A percentile compares a stretch with the other conserved stretches of the same genome.
These are phyloP conservation scores for Picea glauca DNA, from an alignment of 75 land plant species.

Conservation along the genomic window DNA sequence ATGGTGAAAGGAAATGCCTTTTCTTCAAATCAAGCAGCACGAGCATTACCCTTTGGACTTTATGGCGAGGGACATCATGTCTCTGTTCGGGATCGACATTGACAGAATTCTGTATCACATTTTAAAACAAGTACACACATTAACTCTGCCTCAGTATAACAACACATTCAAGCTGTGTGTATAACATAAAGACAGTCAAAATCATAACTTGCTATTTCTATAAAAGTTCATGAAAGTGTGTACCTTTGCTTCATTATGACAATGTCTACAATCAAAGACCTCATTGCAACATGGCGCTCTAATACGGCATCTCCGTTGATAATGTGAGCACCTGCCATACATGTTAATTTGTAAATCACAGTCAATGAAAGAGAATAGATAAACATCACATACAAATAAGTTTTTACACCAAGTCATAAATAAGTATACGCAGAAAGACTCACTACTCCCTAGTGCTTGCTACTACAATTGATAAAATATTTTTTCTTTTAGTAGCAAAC, in stretches of 20 bases:
- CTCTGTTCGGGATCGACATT: too few relatives aligned
- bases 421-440: not conserved
- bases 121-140: not conserved
- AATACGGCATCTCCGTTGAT: too few relatives aligned
- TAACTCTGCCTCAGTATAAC: not conserved
- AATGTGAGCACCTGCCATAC: slow-evolving; percentile 33
- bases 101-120: slow-evolving; percentile 27
- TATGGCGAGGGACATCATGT: too few relatives aligned
- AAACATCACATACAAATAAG: not conserved
- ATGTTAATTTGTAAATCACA: not conserved
- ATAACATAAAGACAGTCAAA: not conserved
- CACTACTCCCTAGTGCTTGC: not conserved
- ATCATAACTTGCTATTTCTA: not conserved
- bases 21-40: not conserved
- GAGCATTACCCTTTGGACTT: slow-evolving; percentile 17
- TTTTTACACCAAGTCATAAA: not conserved
- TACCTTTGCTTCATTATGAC: slow-evolving; percentile 86
- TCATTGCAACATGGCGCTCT: too few relatives aligned
- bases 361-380: not conserved
- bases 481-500: not conserved
- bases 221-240: not conserved
- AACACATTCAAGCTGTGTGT: not conserved
- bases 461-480: not conserved
- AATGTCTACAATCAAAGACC: not conserved
- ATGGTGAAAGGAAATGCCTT: not conserved